Evolutionary conservation across 306 rosid species (phyloP), one percentile per base, ranked within the genome.

Genomic region (Cercis canadensis): DNA sequence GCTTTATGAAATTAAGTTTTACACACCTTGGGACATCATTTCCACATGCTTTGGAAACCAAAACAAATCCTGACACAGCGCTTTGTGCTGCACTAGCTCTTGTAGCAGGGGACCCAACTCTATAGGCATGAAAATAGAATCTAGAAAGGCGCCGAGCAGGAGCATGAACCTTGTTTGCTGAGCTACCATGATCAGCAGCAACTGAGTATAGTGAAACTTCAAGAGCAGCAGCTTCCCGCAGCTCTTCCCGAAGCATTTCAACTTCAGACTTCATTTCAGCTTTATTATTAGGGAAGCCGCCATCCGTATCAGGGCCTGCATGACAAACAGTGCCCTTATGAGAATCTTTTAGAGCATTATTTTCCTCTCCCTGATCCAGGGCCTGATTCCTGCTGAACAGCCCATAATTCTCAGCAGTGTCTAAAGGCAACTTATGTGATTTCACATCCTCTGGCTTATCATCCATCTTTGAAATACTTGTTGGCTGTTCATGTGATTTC

Each of bases 101-200:
- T 33, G 65, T 80, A 77, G 72, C 82, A 65, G 73, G 82, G 70
- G 86, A 78, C 64, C 83, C 83, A 62, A 37, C 77, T 77, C 84
- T 87, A 74, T 82, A 75, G 56, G 90, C 86, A 73, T 89, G 88
- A 54, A 84, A 76, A 75, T 92, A 92, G 80, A 87, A 89, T 82
- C 97, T 89, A 78, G 90, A 87, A 76, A 92, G 88, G 78, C 97
- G 90, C 50, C 94, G 86, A 75, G 97, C 97, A 59, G 97, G 93
- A 55, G 97, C 92, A 53, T 85, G 97, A 40, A 92, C 94, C 83
- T 92, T 92, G 74, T 75, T 89, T 34, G 94, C 67, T 32, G 92
- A 87, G 80, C 97, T 81, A 37, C 89, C 92, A 70, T 92, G 97
- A 58, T 92, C 97, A 41, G 96, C 96, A 51, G 81, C 83, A 62